Evolutionary conservation across 2,329 filamentous ascomycete species (phyloP).

Genomic region (Exophiala spinifera): DNA sequence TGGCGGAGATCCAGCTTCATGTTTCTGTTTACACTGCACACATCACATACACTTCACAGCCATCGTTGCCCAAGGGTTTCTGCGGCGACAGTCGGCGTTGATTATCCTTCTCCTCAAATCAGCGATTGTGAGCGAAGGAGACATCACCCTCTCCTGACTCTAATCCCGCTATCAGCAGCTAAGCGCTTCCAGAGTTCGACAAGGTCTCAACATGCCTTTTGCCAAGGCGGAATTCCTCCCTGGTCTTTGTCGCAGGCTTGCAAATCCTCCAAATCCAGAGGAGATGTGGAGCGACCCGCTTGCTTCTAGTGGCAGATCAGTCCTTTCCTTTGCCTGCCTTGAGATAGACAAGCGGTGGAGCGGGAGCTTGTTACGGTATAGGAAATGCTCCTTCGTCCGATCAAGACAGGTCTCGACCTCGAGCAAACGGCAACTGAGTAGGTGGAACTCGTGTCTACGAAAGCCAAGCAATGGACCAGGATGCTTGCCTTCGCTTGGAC

Average conservation of each 20-base stretch:
- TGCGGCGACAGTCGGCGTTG: too few species aligned
- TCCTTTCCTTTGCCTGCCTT: neutral
- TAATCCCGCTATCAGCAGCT: neutral
- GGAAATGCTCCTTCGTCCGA: neutral
- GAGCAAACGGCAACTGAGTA: neutral
- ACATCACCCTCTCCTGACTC: neutral
- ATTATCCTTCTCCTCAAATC: too few species aligned
- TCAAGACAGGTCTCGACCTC: neutral
- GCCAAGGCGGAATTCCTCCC: neutral
- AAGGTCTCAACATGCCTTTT: neutral
- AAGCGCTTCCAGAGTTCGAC: neutral
- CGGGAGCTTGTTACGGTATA: neutral
- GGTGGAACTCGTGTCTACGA: too few species aligned
- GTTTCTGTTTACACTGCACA: too few species aligned
- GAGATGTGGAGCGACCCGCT: neutral
- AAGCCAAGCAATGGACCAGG: neutral
- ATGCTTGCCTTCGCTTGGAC: neutral
- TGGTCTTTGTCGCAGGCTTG: neutral
- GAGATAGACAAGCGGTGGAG: neutral
- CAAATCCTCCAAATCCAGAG: conserved; percentile 2
- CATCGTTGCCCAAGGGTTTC: too few species aligned
- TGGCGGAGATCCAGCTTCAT: too few species aligned
- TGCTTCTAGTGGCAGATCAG: neutral
- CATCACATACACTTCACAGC: too few species aligned
- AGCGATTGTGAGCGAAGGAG: too few species aligned